Evolutionary conservation across 441 rosid species (phyloP), one percentile per base, ranked within the genome.

Genomic region (Brassica balearica): DNA sequence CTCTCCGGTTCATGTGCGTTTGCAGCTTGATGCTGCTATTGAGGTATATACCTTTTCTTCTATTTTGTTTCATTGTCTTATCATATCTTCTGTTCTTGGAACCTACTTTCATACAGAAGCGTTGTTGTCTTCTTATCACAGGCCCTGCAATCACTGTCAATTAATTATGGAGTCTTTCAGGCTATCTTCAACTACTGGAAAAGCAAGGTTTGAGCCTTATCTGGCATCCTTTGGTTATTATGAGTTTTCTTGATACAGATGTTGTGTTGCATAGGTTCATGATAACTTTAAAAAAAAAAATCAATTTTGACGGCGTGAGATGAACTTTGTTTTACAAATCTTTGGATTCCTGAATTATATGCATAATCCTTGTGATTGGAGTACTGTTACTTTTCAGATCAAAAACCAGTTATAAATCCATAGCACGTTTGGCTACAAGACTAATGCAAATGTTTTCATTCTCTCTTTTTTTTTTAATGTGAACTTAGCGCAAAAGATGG

Each of bases 111-210:
- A 51, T 23, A 61, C 20, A 48, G 61, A 60, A 43, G 51, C 51
- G 14, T 76, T 71, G 11, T 68, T 74, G 51, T 27, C 73, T 79
- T 82, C 53, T 58, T 68, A 69, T 82, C 72, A 68, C 76, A 96
- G 99, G 97, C 91, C 41, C 64, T 94, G 84, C 97, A 90, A 82
- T 86, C 88, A 74, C 84, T 86, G 74, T 85, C 88, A 65, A 79
- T 86, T 74, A 85, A 80, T 81, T 82, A 85, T 90, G 87, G 88
- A 27, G 86, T 89, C 65, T 85, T 91, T 67, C 94, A 92, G 82
- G 85, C 89, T 68, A 92, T 93, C 71, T 96, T 82, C 85, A 81
- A 75, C 85, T 96, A 92, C 75, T 96, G 99, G 99, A 94, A 87
- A 84, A 89, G 92, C 8, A 96, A 96, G 99, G 99, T 94, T 78